phyloP scores from a whole-genome alignment of 2,329 filamentous ascomycete genomes.

The Fusarium sp. region DNA sequence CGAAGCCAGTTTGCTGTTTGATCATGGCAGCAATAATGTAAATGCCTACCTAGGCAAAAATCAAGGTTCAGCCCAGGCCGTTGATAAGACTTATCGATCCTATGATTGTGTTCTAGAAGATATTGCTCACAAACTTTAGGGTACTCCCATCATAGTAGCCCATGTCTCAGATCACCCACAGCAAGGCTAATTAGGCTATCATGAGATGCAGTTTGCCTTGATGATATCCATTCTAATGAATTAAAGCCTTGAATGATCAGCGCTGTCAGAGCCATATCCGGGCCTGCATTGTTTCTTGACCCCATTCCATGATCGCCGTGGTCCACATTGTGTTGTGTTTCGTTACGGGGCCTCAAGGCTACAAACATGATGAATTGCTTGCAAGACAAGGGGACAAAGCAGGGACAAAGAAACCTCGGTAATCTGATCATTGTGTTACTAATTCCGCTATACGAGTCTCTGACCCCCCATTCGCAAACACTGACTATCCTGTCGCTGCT shows the following conservation, averaged over 20 bases:
- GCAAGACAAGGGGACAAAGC: neutral
- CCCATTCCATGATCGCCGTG: constrained; percentile 23
- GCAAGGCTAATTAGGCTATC: neutral
- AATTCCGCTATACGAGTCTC: neutral
- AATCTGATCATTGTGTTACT: neutral
- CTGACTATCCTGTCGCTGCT: neutral
- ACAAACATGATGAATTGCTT: neutral
- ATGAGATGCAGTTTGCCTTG: neutral
- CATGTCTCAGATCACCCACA: neutral
- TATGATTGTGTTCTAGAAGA: neutral
- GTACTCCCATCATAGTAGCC: neutral
- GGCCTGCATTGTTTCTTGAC: constrained; percentile 10
- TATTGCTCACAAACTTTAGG: neutral
- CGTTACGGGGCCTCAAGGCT: neutral
- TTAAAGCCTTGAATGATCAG: constrained; percentile 18
- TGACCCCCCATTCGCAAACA: neutral
- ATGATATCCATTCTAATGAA: neutral
- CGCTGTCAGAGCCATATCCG: constrained; percentile 9
- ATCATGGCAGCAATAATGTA: neutral
- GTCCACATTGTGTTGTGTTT: constrained; percentile 16
- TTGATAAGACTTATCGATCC: neutral
- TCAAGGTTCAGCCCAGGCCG: neutral
- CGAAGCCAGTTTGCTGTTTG: neutral
- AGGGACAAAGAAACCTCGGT: neutral
- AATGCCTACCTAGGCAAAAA: neutral